Evolutionary conservation across 2,329 filamentous ascomycete genomes (phyloP).

Genomic region (Pseudocercospora fijiensis): DNA sequence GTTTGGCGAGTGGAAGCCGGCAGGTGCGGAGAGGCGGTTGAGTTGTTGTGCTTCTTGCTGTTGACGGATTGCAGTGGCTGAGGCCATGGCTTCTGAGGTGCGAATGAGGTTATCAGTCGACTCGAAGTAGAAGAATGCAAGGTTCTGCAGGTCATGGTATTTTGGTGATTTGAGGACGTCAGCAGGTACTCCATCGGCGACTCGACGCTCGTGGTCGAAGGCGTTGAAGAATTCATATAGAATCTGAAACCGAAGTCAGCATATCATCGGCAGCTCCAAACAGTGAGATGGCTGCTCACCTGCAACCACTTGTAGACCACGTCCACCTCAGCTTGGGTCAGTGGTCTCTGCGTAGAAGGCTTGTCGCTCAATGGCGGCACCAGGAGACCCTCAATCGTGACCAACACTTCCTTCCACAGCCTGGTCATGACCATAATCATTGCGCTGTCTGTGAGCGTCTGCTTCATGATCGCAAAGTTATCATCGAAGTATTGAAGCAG

Average conservation of each 20-base stretch:
- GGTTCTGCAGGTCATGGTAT: conserved; percentile 92
- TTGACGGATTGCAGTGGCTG: conserved; percentile 76
- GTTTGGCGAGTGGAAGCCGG: conserved; percentile 52
- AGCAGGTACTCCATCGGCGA: conserved; percentile 81
- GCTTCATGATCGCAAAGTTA: conserved; percentile 98
- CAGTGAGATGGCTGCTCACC: conserved; percentile 28
- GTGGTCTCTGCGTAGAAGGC: conserved; percentile 76
- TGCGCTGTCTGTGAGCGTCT: conserved; percentile 89
- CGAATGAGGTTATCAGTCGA: conserved; percentile 85
- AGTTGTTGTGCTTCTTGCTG: conserved; percentile 52
- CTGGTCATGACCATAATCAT: conserved; percentile 99
- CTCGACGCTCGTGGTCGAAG: conserved; percentile 76
- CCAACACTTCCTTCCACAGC: conserved; percentile 94
- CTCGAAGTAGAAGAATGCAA: conserved; percentile 99
- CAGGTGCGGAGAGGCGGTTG: conserved; percentile 70
- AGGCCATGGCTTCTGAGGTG: conserved; percentile 94
- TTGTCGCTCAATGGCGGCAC: conserved; percentile 96
- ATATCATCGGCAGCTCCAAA: not conserved
- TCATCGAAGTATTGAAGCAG: conserved; percentile 95
- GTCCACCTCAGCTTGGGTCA: conserved; percentile 85
- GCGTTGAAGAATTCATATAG: conserved; percentile 95
- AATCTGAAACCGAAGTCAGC: conserved; percentile 44
- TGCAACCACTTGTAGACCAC: conserved; percentile 94
- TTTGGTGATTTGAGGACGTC: conserved; percentile 95
- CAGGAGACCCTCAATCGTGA: conserved; percentile 83